Evolutionary conservation across 176 grass and related monocot genomes (phyloP).

Genomic region (Aegilops speltoides): DNA sequence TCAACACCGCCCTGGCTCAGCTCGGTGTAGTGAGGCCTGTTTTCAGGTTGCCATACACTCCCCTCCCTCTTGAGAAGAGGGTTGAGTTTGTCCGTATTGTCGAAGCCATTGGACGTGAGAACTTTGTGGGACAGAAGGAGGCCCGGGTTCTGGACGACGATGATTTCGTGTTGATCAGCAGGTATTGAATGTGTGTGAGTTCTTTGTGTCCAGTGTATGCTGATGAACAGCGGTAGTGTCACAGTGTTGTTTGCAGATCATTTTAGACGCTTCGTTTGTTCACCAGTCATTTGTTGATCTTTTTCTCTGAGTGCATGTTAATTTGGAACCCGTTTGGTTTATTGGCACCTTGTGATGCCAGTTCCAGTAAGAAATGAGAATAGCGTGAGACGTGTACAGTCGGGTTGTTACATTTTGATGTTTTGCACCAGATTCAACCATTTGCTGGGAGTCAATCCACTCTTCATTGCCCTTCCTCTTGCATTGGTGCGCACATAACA

Average conservation of each 20-base stretch:
- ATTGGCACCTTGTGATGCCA: not conserved
- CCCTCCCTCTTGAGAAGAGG: constrained; percentile 70
- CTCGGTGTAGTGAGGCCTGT: constrained; percentile 64
- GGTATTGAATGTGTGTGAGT: constrained; percentile 46
- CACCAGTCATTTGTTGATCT: not conserved
- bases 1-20: constrained; percentile 84
- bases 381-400: not conserved
- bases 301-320: not conserved
- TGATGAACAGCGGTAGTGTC: not conserved
- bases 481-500: not conserved
- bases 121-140: constrained; percentile 74
- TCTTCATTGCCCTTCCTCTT: not conserved
- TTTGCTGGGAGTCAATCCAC: not conserved
- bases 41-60: constrained; percentile 82
- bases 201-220: not conserved
- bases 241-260: not conserved
- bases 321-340: not conserved
- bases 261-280: constrained; percentile 7
- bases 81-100: constrained; percentile 68
- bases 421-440: not conserved
- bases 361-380: not conserved
- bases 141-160: constrained; percentile 62
- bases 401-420: not conserved
- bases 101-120: constrained; percentile 55
- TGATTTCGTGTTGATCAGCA: constrained; percentile 70